These are phyloP conservation scores for Leishmania gerbilli DNA, from an alignment of 208 protist genomes.

Conservation along the genomic window DNA sequence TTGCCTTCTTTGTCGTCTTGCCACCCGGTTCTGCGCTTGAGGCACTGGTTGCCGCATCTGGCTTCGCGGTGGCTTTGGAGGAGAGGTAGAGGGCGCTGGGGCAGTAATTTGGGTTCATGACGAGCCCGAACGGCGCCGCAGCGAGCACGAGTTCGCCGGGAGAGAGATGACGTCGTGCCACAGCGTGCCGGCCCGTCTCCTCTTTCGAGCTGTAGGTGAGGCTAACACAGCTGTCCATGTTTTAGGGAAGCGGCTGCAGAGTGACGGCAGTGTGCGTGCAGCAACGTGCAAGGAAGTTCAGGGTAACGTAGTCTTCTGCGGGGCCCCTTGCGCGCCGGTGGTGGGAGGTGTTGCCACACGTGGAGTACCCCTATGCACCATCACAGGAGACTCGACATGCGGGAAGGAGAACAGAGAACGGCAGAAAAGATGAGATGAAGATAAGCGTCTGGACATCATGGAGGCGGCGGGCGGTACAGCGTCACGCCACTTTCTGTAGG, in stretches of 20 bases:
- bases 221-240: slow-evolving; percentile 25
- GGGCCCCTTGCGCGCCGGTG: not conserved
- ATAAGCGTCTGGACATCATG: not conserved
- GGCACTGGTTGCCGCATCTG: not conserved
- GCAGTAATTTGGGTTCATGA: slow-evolving; percentile 50
- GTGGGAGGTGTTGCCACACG: not conserved
- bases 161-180: slow-evolving; percentile 41
- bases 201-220: slow-evolving; percentile 37
- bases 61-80: slow-evolving; percentile 14
- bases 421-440: not conserved
- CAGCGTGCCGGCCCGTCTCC: slow-evolving; percentile 49
- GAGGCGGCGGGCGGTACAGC: too few relatives aligned
- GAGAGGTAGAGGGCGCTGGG: slow-evolving; percentile 53
- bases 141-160: slow-evolving; percentile 69
- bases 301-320: too few relatives aligned
- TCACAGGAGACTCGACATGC: not conserved
- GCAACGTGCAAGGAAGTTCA: not conserved
- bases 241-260: not conserved
- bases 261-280: not conserved
- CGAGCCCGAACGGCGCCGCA: slow-evolving; percentile 47
- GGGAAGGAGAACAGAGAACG: not conserved
- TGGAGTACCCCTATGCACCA: not conserved
- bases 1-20: not conserved
- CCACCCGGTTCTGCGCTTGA: not conserved
- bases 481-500: not conserved